Evolutionary conservation across 306 rosid species (phyloP), one percentile per base, ranked within the genome.

Genomic region (Lotus japonicus): DNA sequence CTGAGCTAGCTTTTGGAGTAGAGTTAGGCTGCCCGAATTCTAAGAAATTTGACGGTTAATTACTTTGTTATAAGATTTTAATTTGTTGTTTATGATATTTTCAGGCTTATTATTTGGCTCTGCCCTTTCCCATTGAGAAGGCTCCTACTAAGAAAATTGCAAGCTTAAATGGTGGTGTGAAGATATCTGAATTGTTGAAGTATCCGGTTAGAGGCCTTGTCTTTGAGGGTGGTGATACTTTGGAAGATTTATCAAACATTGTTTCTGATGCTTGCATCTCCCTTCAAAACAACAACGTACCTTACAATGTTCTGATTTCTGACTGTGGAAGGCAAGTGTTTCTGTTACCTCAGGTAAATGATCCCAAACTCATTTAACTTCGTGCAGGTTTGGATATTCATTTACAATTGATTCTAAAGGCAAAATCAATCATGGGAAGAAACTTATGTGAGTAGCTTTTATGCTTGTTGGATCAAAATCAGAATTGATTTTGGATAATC

Each of bases 41-140:
- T n/a, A n/a, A n/a, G n/a, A n/a, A n/a, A n/a, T n/a, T n/a, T n/a
- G n/a, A n/a, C n/a, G n/a, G n/a, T n/a, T n/a, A n/a, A n/a, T n/a
- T n/a, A n/a, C n/a, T n/a, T 31, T 31, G 36, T 31, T 4, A 31
- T 31, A 5, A 0, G 44, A 48, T 60, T 19, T 39, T 11, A 28
- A 33, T 60, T 39, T 57, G 61, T 42, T 69, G 51, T 43, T 63
- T 65, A 38, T 75, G 12, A 14, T 61, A 39, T 50, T 33, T n/a
- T 36, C 69, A 92, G 98, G 98, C 98, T 77, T 92, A 92, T 79
- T 92, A 84, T 83, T 74, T 92, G 85, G 92, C 91, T 2, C 72
- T 83, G 58, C 84, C 95, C 54, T 92, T 92, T 48, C 98, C 98
- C 13, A 82, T 92, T n/a, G 98, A 92, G 89, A 92, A 86, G 87